phyloP scores from a whole-genome alignment of 73 alveolate genomes.

The Paramecium octaurelia region DNA sequence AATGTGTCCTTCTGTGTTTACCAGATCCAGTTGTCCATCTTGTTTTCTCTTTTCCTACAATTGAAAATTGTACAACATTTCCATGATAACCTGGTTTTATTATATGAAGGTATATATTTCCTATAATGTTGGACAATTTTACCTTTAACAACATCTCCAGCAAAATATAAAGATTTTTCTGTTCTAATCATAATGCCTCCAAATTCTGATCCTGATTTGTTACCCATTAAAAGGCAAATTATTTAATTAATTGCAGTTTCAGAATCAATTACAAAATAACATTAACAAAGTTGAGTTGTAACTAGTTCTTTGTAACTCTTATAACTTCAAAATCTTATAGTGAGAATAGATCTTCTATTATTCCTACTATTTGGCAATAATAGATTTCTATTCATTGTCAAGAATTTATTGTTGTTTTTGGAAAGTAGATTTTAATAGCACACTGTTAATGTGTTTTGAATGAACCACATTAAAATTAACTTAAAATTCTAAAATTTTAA shows the following conservation, averaged over 20 bases:
- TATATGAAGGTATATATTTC: background rate
- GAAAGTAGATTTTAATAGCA: too few species aligned
- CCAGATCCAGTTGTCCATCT: background rate
- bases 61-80: background rate
- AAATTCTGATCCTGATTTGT: background rate
- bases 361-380: too few species aligned
- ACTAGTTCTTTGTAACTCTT: too few species aligned
- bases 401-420: too few species aligned
- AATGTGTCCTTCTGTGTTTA: background rate
- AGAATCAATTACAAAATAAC: background rate
- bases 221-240: background rate
- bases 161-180: background rate
- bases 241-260: background rate
- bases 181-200: conserved; percentile 15
- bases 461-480: too few species aligned
- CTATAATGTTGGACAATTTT: background rate
- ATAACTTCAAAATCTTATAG: too few species aligned
- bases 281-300: background rate
- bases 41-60: conserved; percentile 1
- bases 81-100: background rate
- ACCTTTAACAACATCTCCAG: background rate
- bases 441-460: too few species aligned
- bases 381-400: too few species aligned
- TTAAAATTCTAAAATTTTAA: too few species aligned
- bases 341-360: too few species aligned